Percentiles rank a stretch among this genome's conserved stretches.
phyloP scores from a whole-genome alignment of 192 early-diverging fungal genomes.

The Coemansia sp. region DNA sequence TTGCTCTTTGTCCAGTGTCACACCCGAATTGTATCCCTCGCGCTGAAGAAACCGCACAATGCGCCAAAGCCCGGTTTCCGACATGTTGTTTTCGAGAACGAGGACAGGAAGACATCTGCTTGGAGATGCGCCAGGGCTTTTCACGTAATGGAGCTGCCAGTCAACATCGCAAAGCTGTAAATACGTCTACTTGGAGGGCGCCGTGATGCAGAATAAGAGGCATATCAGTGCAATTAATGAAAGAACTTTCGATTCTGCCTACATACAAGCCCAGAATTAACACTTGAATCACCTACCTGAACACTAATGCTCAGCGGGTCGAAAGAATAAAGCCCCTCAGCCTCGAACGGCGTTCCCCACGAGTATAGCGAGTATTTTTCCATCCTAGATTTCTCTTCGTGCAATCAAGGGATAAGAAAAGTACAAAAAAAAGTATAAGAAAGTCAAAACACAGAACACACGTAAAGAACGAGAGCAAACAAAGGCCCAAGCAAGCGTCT shows the following conservation, averaged over 20 bases:
- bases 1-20: conserved; percentile 34
- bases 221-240: not conserved
- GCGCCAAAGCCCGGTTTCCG: conserved; percentile 50
- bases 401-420: too few species aligned
- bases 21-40: conserved; percentile 33
- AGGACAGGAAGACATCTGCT: conserved; percentile 37
- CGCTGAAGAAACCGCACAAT: conserved; percentile 36
- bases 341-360: conserved; percentile 48
- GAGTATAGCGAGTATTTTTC: conserved; percentile 45
- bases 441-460: too few species aligned
- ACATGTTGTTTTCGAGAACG: conserved; percentile 10
- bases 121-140: conserved; percentile 34
- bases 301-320: conserved; percentile 45
- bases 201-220: not conserved
- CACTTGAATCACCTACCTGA: conserved; percentile 22
- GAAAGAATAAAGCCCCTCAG: conserved; percentile 42
- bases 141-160: conserved; percentile 41
- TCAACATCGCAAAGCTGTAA: conserved; percentile 45
- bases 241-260: not conserved
- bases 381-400: not conserved
- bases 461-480: too few species aligned
- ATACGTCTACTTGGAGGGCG: conserved; percentile 27
- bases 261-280: not conserved
- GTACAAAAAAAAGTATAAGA: too few species aligned
- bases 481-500: not conserved